These are phyloP conservation scores for Boletus pseudopeckii DNA, from an alignment of 768 basidiomycete genomes.

Conservation along the genomic window DNA sequence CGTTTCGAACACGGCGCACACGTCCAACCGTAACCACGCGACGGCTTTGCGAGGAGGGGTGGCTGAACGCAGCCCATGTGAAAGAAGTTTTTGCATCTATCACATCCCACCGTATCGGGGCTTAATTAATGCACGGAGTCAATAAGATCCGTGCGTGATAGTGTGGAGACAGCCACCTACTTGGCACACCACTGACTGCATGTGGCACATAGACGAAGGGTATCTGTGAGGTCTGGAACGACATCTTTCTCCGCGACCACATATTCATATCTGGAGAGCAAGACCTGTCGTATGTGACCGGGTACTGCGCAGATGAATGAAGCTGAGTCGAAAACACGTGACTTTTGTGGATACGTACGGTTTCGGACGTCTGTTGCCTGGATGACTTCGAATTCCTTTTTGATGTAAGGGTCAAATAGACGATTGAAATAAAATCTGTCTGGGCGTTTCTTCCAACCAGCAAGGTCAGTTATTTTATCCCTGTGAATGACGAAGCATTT, in stretches of 20 bases:
- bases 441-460: conserved; percentile 89
- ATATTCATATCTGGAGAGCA: conserved; percentile 87
- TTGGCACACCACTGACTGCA: conserved; percentile 89
- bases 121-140: conserved; percentile 40
- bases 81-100: conserved; percentile 88
- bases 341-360: conserved; percentile 49
- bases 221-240: conserved; percentile 84
- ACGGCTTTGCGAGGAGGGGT: conserved; percentile 85
- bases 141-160: conserved; percentile 18
- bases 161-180: conserved; percentile 42
- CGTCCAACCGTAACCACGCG: conserved; percentile 96
- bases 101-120: conserved; percentile 83
- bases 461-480: conserved; percentile 91
- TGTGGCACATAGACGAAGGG: conserved; percentile 77
- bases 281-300: conserved; percentile 69
- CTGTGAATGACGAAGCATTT: conserved; percentile 93
- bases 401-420: conserved; percentile 96
- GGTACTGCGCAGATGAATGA: conserved; percentile 55
- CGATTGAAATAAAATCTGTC: conserved; percentile 97
- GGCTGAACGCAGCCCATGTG: conserved; percentile 95
- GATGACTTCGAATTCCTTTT: conserved; percentile 96
- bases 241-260: conserved; percentile 94
- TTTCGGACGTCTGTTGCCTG: conserved; percentile 84
- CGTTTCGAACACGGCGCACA: conserved; percentile 88
- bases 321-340: conserved; percentile 17